Conservation (phyloP, 306 rosid genomes). For the Ziziphus jujuba region DNA sequence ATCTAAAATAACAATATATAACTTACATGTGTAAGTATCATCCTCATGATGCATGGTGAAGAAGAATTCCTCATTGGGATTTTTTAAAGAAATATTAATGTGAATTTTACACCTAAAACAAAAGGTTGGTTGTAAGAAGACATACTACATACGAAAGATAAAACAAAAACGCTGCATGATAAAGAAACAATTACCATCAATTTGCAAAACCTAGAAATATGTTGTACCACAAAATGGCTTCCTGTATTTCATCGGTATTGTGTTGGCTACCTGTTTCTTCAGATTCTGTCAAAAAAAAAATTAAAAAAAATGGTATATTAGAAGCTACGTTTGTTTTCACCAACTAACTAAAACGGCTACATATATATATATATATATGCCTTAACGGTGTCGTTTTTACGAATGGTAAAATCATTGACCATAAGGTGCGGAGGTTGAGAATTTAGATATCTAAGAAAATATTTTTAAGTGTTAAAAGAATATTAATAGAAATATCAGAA, state of each 20-base stretch:
- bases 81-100: constrained; percentile 53
- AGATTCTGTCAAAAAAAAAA: constrained; percentile 52
- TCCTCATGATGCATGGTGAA: constrained; percentile 66
- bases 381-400: no score
- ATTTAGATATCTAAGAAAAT: no score
- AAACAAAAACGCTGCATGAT: constrained; percentile 5
- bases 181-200: constrained; percentile 66
- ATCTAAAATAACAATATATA: constrained; percentile 6
- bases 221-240: constrained; percentile 81
- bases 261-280: constrained; percentile 43
- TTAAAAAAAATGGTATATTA: no score
- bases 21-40: constrained; percentile 70
- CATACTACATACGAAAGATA: constrained; percentile 16
- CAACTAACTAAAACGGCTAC: no score
- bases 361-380: no score
- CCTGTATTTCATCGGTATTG: constrained; percentile 47
- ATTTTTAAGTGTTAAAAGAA: no score
- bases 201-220: constrained; percentile 69
- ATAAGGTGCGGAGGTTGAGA: no score
- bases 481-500: no score
- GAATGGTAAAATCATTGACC: no score
- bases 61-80: constrained; percentile 59
- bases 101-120: constrained; percentile 71
- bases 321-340: no score
- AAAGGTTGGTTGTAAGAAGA: constrained; percentile 12